Percentiles rank a stretch among this genome's conserved stretches.
Evolutionary conservation across 805 yeast genomes (phyloP).

Genomic region (Metschnikowia santaceciliae): DNA sequence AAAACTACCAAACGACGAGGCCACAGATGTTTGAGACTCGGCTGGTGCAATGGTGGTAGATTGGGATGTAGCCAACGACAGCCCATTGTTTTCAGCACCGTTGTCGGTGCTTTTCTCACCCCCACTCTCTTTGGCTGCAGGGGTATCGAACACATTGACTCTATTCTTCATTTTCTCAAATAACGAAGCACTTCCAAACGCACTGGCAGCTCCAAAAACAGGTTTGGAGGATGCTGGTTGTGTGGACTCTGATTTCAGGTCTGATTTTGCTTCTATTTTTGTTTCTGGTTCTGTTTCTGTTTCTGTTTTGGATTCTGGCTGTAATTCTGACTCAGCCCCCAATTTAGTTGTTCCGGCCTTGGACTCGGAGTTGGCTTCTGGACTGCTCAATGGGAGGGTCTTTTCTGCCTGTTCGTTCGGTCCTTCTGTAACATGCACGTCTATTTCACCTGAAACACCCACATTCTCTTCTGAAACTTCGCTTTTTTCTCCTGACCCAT

Average conservation of each 20-base stretch:
- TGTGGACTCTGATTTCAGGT: too few species aligned
- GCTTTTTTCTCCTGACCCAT: neutral
- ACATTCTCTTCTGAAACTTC: neutral
- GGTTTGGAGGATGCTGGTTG: conserved; percentile 15
- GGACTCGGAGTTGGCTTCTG: too few species aligned
- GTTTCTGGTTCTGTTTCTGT: too few species aligned
- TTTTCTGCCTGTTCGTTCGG: neutral
- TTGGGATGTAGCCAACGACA: neutral
- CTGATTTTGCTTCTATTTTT: too few species aligned
- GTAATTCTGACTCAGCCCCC: too few species aligned
- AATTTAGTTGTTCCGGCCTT: too few species aligned
- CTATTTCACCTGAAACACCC: too few species aligned
- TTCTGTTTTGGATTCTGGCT: too few species aligned
- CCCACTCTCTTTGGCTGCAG: conserved; percentile 1
- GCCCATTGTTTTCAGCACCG: neutral
- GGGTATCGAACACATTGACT: conserved; percentile 26
- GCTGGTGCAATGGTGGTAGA: neutral
- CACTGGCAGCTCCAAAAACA: conserved; percentile 40
- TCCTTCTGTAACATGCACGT: neutral
- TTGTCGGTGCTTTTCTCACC: neutral
- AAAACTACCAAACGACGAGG: conserved; percentile 15
- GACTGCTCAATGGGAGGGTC: neutral
- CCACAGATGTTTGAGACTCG: conserved; percentile 2
- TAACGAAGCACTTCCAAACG: conserved; percentile 32
- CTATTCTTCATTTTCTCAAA: conserved; percentile 24